These are phyloP conservation scores for Stentor roeselii DNA, from an alignment of 73 alveolate species.

Conservation along the genomic window DNA sequence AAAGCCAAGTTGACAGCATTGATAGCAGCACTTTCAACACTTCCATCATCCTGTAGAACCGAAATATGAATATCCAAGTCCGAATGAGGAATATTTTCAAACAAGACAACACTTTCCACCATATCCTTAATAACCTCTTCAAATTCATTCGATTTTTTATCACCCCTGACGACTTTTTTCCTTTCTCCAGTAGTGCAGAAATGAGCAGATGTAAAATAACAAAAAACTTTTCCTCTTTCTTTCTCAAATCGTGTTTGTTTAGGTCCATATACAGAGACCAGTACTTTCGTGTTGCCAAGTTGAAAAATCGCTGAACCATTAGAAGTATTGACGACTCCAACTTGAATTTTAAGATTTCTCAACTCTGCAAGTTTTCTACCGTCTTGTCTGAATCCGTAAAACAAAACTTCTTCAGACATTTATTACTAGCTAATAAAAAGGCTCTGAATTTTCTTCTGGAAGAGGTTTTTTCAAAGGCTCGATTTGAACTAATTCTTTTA, in stretches of 20 bases:
- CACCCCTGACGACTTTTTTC: constrained; percentile 67
- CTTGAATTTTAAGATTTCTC: constrained; percentile 51
- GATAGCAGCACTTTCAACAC: constrained; percentile 83
- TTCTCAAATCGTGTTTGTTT: constrained; percentile 42
- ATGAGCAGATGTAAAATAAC: constrained; percentile 51
- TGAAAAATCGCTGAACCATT: constrained; percentile 74
- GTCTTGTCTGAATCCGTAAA: constrained; percentile 26
- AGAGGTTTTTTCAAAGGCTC: too few relatives aligned
- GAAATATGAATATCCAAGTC: constrained; percentile 72
- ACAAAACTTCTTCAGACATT: constrained; percentile 23
- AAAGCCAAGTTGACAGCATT: constrained; percentile 88
- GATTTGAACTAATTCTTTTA: too few relatives aligned
- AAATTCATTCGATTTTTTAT: constrained; percentile 75
- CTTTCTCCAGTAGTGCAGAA: constrained; percentile 71
- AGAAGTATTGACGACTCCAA: constrained; percentile 61
- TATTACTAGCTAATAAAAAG: too few relatives aligned
- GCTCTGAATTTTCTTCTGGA: too few relatives aligned
- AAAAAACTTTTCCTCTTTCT: background rate
- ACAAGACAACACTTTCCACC: constrained; percentile 63
- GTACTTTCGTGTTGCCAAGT: constrained; percentile 83
- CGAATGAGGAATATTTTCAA: constrained; percentile 65
- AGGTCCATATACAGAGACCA: constrained; percentile 84
- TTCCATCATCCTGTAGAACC: constrained; percentile 86
- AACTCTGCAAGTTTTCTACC: constrained; percentile 73
- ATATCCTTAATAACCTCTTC: constrained; percentile 63